phyloP scores from a whole-genome alignment of 179 eudicot genomes.

The Heliamphora pulchella region DNA sequence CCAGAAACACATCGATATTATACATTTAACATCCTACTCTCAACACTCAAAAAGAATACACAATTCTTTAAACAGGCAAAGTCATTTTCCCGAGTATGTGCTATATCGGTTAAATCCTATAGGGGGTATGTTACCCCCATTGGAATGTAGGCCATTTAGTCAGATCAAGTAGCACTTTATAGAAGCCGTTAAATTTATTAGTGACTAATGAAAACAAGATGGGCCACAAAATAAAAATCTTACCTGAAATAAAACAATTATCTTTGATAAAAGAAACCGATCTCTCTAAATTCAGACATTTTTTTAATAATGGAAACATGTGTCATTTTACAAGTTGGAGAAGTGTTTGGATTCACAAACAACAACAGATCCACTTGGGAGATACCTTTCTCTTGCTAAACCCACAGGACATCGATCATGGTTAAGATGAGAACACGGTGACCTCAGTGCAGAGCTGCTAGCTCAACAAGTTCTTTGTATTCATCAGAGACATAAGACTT shows the following conservation, averaged over 20 bases:
- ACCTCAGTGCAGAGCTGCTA: slow-evolving; percentile 40
- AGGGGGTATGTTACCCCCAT: background rate
- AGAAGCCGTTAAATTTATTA: background rate
- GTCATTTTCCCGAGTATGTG: too few relatives aligned
- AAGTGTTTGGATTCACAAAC: background rate
- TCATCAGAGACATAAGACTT: slow-evolving; percentile 55
- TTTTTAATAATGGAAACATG: background rate
- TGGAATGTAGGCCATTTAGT: background rate
- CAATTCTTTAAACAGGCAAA: too few relatives aligned
- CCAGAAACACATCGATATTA: too few relatives aligned
- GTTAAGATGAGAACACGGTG: slow-evolving; percentile 2
- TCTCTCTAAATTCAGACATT: background rate
- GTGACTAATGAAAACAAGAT: background rate
- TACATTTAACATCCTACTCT: too few relatives aligned
- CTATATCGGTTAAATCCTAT: background rate
- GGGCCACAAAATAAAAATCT: background rate
- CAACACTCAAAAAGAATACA: too few relatives aligned
- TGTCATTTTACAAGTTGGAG: background rate
- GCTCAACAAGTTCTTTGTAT: slow-evolving; percentile 44
- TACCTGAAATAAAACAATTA: background rate
- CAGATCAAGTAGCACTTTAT: background rate
- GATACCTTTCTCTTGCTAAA: background rate
- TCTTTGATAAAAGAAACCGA: background rate
- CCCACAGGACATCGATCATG: background rate
- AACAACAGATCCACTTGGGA: background rate